Evolutionary conservation across 345 rosid species (phyloP), one percentile per base, ranked within the genome.

Genomic region (Hibiscus mutabilis): DNA sequence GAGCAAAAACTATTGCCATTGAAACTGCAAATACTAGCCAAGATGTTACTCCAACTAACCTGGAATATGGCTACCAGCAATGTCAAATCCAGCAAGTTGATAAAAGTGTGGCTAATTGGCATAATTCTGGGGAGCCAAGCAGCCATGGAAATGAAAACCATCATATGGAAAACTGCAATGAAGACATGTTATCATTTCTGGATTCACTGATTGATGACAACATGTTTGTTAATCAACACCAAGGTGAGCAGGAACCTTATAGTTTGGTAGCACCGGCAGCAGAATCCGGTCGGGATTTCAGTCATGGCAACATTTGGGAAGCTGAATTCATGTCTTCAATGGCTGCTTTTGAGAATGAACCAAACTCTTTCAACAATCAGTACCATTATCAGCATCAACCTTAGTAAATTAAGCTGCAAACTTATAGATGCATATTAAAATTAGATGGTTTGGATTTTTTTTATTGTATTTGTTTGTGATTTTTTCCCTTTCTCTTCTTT

Each of bases 131-230:
- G 40, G 73, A 73, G 60, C 73, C 74, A 73, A 65, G 29, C 52
- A 67, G 19, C 33, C 33, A 33, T 74, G 79, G 66, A 33, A 76
- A 69, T 63, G 51, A 16, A 11, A 76, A 67, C 6, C 74, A 60
- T 55, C 71, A 62, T 66, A 47, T 63, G 5, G 72, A 78, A 35
- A 79, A 77, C 64, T 81, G 72, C 53, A 81, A 79, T 27, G 94
- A 87, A 40, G 96, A 92, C 70, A 75, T 72, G 63, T 84, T 88
- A 82, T 83, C 97, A 6, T 82, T 90, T 80, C 85, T 92, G 6
- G 88, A 87, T 75, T 84, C 90, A 13, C 74, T 92, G 53, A 78
- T 87, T 71, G 81, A 87, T 19, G 97, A 88, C 11, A 80, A 77
- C 66, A 47, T 76, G 24, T 80, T 85, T 33, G 60, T 44, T 27